Base-by-base conservation (phyloP, 257 asterid genomes). In the Striga asiatica region DNA sequence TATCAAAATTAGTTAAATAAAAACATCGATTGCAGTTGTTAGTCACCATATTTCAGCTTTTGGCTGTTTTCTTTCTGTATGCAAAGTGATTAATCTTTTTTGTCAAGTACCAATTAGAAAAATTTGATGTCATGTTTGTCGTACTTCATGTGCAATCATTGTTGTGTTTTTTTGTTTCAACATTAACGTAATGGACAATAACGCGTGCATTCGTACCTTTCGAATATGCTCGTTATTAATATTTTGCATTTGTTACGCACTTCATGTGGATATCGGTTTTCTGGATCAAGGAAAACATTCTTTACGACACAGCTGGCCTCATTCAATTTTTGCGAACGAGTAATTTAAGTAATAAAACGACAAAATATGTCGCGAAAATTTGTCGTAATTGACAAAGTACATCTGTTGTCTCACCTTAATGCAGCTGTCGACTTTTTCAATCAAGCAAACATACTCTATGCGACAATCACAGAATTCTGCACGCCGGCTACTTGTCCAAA, bases 351-450 rank as follows among this genome's bases (percentile, higher is more conserved):
- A 23, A 3, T 50, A 1, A 6, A 17, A 18, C 24, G 34, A 43
- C 56, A 28, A 22, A 34, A 21, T 12, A n/a, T 11, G 12, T 37
- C 41, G 12, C 41, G 12, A 34, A 6, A 31, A 48, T 31, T 66
- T 61, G 58, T 61, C 25, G 54, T 39, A 18, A 48, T 41, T 58
- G 49, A 61, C 18, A 35, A 10, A 39, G 7, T 22, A 32, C 59
- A 52, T 65, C 19, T 42, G 29, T 46, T 69, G 7, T 29, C 28
- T 60, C 32, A 16, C 27, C 31, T 61, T 4, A 38, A 13, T 69
- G 56, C 80, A 80, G 88, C 78, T 55, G 73, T 77, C 17, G 88
- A 80, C 66, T 80, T 80, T 47, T 80, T 74, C 5, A 77, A 77
- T 70, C 81, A 74, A 43, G 78, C 56, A 14, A 66, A 61, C 68